phyloP scores from a whole-genome alignment of 495 filamentous ascomycete species.

The Ascodesmis nigricans region DNA sequence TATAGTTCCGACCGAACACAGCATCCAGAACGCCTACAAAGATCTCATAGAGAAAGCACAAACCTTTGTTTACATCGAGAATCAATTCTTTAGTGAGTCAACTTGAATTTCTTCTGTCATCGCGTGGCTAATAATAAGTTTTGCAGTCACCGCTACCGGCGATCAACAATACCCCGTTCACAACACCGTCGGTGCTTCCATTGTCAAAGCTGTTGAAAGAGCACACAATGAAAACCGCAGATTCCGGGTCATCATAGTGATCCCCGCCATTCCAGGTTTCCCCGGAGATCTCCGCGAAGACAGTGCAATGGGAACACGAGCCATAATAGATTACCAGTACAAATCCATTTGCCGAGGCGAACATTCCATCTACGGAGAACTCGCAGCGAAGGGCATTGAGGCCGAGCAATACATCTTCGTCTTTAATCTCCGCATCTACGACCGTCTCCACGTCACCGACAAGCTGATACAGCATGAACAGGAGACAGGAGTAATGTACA shows the following conservation, averaged over 20 bases:
- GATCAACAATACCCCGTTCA: slow-evolving; percentile 64
- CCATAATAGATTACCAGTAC: slow-evolving; percentile 98
- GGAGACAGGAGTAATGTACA: slow-evolving; percentile 57
- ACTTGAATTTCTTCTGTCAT: slow-evolving; percentile 14
- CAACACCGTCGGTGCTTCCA: slow-evolving; percentile 67
- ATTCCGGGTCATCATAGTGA: slow-evolving; percentile 74
- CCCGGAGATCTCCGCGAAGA: slow-evolving; percentile 70
- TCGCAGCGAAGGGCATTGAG: slow-evolving; percentile 55
- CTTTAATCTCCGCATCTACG: slow-evolving; percentile 79
- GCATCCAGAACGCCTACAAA: slow-evolving; percentile 78
- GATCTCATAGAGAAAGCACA: slow-evolving; percentile 65
- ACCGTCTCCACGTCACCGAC: slow-evolving; percentile 64
- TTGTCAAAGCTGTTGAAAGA: slow-evolving; percentile 69
- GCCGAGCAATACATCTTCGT: slow-evolving; percentile 65
- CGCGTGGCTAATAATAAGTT: slow-evolving; percentile 1
- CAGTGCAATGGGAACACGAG: slow-evolving; percentile 63
- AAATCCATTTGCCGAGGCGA: slow-evolving; percentile 83
- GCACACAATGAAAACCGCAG: slow-evolving; percentile 70
- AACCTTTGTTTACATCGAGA: slow-evolving; percentile 92
- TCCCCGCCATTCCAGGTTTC: slow-evolving; percentile 82
- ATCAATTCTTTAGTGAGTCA: slow-evolving; percentile 62
- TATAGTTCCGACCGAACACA: slow-evolving; percentile 56
- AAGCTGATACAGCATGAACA: slow-evolving; percentile 47
- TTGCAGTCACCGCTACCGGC: slow-evolving; percentile 61
- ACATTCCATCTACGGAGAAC: slow-evolving; percentile 65